Evolutionary conservation across 192 early-diverging fungal species (phyloP).

Genomic region (Mortierella antarctica): DNA sequence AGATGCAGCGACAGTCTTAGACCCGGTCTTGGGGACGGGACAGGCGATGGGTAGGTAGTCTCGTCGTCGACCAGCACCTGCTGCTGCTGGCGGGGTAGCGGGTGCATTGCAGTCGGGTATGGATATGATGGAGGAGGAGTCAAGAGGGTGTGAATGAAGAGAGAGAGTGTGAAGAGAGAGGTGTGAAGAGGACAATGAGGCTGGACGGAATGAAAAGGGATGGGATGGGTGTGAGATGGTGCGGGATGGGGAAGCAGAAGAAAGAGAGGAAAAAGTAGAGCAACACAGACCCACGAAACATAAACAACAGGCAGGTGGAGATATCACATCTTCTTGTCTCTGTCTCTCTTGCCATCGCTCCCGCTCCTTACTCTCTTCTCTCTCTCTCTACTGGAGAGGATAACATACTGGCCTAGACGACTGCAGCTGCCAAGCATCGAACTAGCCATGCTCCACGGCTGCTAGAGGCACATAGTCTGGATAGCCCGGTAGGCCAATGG

Average conservation of each 20-base stretch:
- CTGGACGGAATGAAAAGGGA: neutral
- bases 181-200: neutral
- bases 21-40: constrained; percentile 43
- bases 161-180: neutral
- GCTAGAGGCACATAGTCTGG: no score
- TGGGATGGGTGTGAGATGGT: no score
- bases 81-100: neutral
- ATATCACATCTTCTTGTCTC: no score
- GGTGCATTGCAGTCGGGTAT: neutral
- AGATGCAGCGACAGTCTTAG: constrained; percentile 46
- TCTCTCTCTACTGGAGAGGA: no score
- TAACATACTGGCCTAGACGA: no score
- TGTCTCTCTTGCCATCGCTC: no score
- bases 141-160: neutral
- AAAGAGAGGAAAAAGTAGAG: neutral
- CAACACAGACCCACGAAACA: no score
- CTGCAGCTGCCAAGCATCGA: no score
- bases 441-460: no score
- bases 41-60: constrained; percentile 38
- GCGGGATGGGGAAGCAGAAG: neutral
- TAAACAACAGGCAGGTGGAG: no score
- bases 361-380: no score
- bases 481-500: no score
- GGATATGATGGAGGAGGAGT: neutral
- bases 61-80: constrained; percentile 1